These are phyloP conservation scores for Decorospora gaudefroyi DNA, from an alignment of 2,329 filamentous ascomycete species.

Conservation along the genomic window DNA sequence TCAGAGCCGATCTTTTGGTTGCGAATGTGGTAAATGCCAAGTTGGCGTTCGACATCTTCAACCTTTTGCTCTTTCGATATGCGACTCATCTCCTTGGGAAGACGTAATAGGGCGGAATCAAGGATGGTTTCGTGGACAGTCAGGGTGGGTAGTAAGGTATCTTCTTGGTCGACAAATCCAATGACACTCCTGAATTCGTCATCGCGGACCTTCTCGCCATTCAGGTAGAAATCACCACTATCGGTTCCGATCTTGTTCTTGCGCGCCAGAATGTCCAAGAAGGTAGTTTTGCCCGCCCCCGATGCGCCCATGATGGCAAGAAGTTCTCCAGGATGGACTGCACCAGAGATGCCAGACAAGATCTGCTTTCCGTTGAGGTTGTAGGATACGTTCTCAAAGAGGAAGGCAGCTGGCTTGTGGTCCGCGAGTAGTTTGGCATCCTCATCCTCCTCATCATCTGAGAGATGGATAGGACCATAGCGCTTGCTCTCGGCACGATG, in stretches of 20 bases:
- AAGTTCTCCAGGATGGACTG: slow-evolving; percentile 92
- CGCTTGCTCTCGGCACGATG: slow-evolving; percentile 66
- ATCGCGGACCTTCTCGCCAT: slow-evolving; percentile 86
- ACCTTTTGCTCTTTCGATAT: slow-evolving; percentile 89
- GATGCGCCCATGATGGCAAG: slow-evolving; percentile 98
- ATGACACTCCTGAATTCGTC: slow-evolving; percentile 87
- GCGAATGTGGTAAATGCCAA: slow-evolving; percentile 91
- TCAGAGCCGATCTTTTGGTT: slow-evolving; percentile 96
- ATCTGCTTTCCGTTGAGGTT: slow-evolving; percentile 86
- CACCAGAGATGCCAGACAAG: slow-evolving; percentile 75
- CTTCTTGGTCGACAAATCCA: slow-evolving; percentile 97
- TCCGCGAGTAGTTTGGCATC: slow-evolving; percentile 83
- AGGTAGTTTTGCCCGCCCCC: slow-evolving; percentile 95
- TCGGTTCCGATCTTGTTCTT: slow-evolving; percentile 92
- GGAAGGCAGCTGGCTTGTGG: slow-evolving; percentile 86
- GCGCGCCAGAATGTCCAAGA: slow-evolving; percentile 90
- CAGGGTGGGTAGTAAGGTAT: slow-evolving; percentile 92
- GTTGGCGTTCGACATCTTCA: slow-evolving; percentile 89
- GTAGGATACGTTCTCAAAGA: slow-evolving; percentile 88
- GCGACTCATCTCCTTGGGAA: slow-evolving; percentile 90
- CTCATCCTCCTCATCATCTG: slow-evolving; percentile 85
- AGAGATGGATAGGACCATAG: slow-evolving; percentile 74
- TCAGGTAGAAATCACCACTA: slow-evolving; percentile 84
- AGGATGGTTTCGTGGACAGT: slow-evolving; percentile 98
- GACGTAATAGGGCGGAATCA: slow-evolving; percentile 85